Base-by-base conservation (phyloP, 768 basidiomycete genomes). In the Heimioporus sp. region DNA sequence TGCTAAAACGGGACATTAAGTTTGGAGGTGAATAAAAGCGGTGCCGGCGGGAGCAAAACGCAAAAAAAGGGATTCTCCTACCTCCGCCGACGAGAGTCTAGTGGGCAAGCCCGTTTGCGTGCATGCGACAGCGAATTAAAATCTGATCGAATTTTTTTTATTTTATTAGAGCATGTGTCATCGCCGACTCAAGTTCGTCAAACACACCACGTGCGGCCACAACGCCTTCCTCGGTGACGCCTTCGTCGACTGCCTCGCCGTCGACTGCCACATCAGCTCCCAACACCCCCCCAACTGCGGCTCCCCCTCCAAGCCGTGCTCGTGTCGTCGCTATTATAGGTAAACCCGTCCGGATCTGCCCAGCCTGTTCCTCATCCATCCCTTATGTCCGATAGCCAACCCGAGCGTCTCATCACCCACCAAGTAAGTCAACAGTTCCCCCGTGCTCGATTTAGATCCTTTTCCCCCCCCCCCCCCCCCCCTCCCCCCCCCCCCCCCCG, bases 271-370 rank as follows among this genome's bases (percentile, higher is more conserved):
- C 49, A 53, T 76, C 59, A 85, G 83, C 65, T 46, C 55, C 21
- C 60, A 64, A 0, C 87, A 90, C 59, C 80, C 81, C 15, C 15
- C 62, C 10, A 47, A 66, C 39, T 87, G 85, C 64, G 62, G 60
- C 13, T 61, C 70, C 16, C 52, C 60, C 9, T 56, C 60, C 51
- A 61, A 58, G 11, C 72, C 69, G 32, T 77, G 79, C 51, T 47
- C 37, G 13, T 88, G 85, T 61, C 79, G 76, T 48, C 78, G 81
- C 53, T 87, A 82, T 61, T 86, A 77, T 54, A 73, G 71, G 78
- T 78, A 39, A 53, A 75, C 62, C 13, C 30, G 11, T 24, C 19
- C 10, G 4, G 35, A 16, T 15, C 28, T 12, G 40, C n/a, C n/a
- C n/a, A 24, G 17, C 11, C 46, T 40, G 31, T 30, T 20, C 51